Evolutionary conservation across 192 early-diverging fungal genomes (phyloP), one percentile per base, ranked within the genome.

Genomic region (Gigaspora rosea): DNA sequence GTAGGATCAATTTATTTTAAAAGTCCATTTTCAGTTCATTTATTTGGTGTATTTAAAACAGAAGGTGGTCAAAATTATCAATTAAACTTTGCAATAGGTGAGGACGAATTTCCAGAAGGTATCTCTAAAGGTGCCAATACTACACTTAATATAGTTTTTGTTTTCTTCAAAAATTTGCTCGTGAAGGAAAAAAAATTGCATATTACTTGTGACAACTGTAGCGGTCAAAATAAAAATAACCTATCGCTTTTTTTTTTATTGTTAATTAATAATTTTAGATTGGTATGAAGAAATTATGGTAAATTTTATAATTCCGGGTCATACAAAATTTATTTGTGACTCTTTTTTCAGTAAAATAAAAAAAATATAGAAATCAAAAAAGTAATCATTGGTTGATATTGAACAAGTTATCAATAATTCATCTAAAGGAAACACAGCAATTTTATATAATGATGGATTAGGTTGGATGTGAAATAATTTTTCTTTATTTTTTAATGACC

Each of bases 221-320:
- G 3, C 0, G 51, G 27, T 32, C 54, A 73, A 73, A 73, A 73
- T 18, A 73, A 57, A 35, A 73, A 73, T 73, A 73, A 59, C n/a
- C 15, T 47, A 4, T 48, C 36, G 3, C 27, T 73, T 58, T 46
- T 5, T n/a, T 4, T 72, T 72, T 46, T 72, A 27, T 9, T 71
- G 2, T 32, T 71, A 10, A 51, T 2, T 71, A 36, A 35, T 56
- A 54, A 51, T 71, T 11, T 35, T 54, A 62, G 59, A 9, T 62
- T 62, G 22, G 1, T 62, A 62, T 62, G 35, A 62, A 62, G 59
- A 62, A 62, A 62, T 62, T 32, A 10, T 11, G 9, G 27, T 62
- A 62, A 62, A 62, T 62, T 62, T 62, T 41, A 41, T 56, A n/a
- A 56, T 56, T 56, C 4, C 11, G 1, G 52, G 11, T 18, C 4